A percentile compares a stretch with the other conserved stretches of the same genome.
Evolutionary conservation across 2,329 filamentous ascomycete genomes (phyloP).

Genomic region (Colletotrichum sp.): DNA sequence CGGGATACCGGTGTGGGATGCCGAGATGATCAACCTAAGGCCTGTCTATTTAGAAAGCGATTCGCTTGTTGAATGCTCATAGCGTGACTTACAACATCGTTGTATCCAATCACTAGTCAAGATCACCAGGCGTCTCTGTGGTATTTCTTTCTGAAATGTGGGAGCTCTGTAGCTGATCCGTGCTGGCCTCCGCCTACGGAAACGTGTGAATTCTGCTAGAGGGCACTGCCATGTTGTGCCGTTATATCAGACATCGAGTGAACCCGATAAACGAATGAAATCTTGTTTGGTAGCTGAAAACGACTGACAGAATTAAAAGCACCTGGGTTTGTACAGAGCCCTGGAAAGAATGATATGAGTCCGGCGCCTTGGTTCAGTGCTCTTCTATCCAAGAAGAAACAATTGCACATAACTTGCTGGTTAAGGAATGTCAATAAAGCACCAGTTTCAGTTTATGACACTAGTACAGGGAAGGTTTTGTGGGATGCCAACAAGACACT

Average conservation of each 20-base stretch:
- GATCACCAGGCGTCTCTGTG: neutral
- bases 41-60: neutral
- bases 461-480: fast-evolving
- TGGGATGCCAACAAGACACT: neutral
- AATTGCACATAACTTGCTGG: neutral
- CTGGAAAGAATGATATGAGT: fast-evolving
- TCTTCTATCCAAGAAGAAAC: neutral
- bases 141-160: neutral
- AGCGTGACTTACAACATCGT: fast-evolving
- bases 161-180: neutral
- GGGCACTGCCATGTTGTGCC: neutral
- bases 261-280: neutral
- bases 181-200: neutral
- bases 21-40: neutral
- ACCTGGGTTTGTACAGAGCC: fast-evolving
- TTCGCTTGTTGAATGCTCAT: fast-evolving
- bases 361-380: neutral
- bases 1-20: neutral
- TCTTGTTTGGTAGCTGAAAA: neutral
- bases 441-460: neutral
- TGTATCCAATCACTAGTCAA: neutral
- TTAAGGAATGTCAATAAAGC: neutral
- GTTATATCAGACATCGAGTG: neutral
- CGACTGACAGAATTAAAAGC: neutral
- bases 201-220: neutral